Evolutionary conservation across 2,329 filamentous ascomycete genomes (phyloP).

Genomic region (Apiospora marii): DNA sequence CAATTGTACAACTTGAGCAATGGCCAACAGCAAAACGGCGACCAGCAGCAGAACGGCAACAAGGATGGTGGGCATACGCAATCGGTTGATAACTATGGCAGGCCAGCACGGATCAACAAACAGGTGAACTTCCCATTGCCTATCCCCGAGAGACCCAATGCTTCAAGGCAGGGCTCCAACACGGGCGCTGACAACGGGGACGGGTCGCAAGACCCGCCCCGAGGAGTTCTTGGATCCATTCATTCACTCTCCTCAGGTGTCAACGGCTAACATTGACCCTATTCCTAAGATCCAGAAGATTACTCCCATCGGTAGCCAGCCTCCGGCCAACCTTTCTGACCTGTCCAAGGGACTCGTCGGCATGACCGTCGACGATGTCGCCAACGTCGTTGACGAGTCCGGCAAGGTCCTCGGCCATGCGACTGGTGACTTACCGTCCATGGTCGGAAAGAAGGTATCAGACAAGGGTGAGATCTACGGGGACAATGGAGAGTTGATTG

Average conservation of each 20-base stretch:
- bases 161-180: conserved; percentile 6
- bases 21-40: background rate
- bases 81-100: conserved; percentile 41
- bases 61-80: conserved; percentile 24
- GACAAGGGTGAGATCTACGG: conserved; percentile 55
- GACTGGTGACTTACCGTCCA: conserved; percentile 62
- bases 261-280: conserved; percentile 49
- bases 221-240: conserved; percentile 44
- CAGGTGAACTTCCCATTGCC: conserved; percentile 43
- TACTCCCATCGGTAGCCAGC: conserved; percentile 46
- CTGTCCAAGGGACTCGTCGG: conserved; percentile 54
- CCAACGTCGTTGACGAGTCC: conserved; percentile 59
- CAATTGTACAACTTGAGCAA: conserved; percentile 18
- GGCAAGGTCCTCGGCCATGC: conserved; percentile 60
- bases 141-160: conserved; percentile 31
- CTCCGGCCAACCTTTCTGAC: conserved; percentile 40
- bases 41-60: background rate
- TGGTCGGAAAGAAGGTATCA: conserved; percentile 58
- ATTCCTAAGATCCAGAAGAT: conserved; percentile 54
- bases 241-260: conserved; percentile 37
- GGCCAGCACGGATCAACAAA: conserved; percentile 40
- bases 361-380: conserved; percentile 60
- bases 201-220: conserved; percentile 40
- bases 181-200: conserved; percentile 32
- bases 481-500: conserved; percentile 51